Base-by-base conservation (phyloP, 768 basidiomycete genomes). In the Xerocomellus dryophilus region DNA sequence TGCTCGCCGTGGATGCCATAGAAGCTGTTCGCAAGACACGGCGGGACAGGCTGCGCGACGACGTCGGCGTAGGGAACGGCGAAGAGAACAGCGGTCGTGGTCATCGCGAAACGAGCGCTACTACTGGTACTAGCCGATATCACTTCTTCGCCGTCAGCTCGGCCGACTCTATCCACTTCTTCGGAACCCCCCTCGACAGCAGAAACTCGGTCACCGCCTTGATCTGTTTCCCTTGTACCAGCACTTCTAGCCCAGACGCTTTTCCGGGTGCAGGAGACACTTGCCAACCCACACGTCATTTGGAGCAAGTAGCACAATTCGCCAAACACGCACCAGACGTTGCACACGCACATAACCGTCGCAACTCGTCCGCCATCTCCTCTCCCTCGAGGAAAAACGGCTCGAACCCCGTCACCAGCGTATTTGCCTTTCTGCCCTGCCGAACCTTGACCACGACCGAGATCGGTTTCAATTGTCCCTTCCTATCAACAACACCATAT, bases 191-290 rank as follows among this genome's bases (percentile, higher is more conserved):
- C 58, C 80, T 82, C 21, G 73, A 77, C 3, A 80, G 66, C 38
- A 97, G 67, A 55, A 91, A 79, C 5, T 89, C 86, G 10, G 78
- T 73, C 11, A 93, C 86, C 3, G 75, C 72, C 58, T 80, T 78
- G 18, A 77, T 74, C 62, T 96, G 93, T 57, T 88, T 89, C 2
- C 94, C 94, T 64, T 96, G 94, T 0, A 96, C 85, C 57, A 88
- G 74, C 9, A 97, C 84, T 61, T 94, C 90, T 48, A 80, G 60
- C 2, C 80, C 81, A 2, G 80, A 73, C 7, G 71, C 71, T 65
- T 83, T 86, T 0, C 86, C 85, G 6, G 73, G 74, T n/a, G 79
- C 50, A 1, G 83, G 81, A 0, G 83, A 79, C 15, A 87, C 88
- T 29, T 90, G n/a, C 18, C 36, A 27, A 14, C 25, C 6, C 15